Percentiles rank a stretch among this genome's conserved stretches.
Conservation (phyloP, 176 grass and related monocot species). For the Pharus latifolius region DNA sequence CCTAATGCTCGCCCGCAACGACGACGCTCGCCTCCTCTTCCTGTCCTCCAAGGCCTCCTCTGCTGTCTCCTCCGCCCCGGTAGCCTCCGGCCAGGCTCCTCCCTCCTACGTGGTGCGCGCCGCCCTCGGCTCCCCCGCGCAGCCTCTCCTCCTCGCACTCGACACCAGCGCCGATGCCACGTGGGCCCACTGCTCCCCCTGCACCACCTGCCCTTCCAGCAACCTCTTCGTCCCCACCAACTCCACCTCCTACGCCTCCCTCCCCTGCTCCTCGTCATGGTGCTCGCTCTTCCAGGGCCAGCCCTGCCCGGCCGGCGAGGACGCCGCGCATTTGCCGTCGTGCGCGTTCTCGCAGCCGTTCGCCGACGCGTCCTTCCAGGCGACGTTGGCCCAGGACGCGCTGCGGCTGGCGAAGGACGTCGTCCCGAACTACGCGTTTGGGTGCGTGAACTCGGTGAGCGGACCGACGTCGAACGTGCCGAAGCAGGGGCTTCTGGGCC, state of each 20-base stretch:
- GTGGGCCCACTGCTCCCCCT: slow-evolving; percentile 82
- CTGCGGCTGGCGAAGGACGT: slow-evolving; percentile 51
- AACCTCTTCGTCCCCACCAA: slow-evolving; percentile 57
- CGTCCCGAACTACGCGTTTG: slow-evolving; percentile 52
- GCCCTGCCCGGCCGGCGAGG: slow-evolving; percentile 26
- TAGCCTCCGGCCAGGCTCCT: slow-evolving; percentile 80
- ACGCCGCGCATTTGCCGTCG: slow-evolving; percentile 12
- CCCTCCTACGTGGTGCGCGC: slow-evolving; percentile 81
- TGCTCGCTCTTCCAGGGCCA: slow-evolving; percentile 65
- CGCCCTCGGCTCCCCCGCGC: slow-evolving; percentile 53
- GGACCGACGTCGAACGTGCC: slow-evolving; percentile 60
- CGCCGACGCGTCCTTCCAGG: slow-evolving; percentile 67
- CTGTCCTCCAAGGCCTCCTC: slow-evolving; percentile 45
- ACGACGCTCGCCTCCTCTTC: slow-evolving; percentile 63
- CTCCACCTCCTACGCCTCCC: slow-evolving; percentile 60
- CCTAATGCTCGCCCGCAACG: slow-evolving; percentile 50
- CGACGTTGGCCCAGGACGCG: slow-evolving; percentile 57
- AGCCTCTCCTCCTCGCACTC: slow-evolving; percentile 57
- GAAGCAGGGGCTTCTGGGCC: slow-evolving; percentile 66
- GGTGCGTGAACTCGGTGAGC: slow-evolving; percentile 60
- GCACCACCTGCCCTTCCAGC: slow-evolving; percentile 49
- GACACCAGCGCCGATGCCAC: slow-evolving; percentile 94
- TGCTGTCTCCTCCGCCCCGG: slow-evolving; percentile 49
- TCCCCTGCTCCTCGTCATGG: slow-evolving; percentile 64
- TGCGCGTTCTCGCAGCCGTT: slow-evolving; percentile 65